Conservation (phyloP, 2,329 filamentous ascomycete species). For the Hymenoscyphus albidus region DNA sequence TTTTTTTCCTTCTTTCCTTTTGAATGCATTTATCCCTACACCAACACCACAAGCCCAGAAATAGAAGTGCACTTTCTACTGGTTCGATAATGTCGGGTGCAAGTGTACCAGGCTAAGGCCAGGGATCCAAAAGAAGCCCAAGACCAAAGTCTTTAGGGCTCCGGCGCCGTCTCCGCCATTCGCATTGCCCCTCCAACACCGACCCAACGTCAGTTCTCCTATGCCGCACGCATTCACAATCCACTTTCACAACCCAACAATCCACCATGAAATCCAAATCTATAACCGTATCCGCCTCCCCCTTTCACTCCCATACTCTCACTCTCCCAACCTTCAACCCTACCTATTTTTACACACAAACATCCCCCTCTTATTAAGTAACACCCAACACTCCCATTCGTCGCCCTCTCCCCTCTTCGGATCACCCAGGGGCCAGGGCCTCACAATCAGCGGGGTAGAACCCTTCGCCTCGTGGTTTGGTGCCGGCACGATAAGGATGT, state of each 20-base stretch:
- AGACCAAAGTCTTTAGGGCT: not conserved
- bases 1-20: not conserved
- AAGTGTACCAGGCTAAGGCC: not conserved
- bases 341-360: not conserved
- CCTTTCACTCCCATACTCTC: no score
- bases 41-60: not conserved
- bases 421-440: not conserved
- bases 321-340: not conserved
- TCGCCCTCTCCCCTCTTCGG: not conserved
- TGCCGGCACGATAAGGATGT: not conserved
- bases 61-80: not conserved
- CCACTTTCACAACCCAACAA: not conserved
- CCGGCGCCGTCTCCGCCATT: slow-evolving; percentile 1
- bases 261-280: no score
- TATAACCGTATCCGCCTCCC: no score
- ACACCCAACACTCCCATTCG: slow-evolving; percentile 9
- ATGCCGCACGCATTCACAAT: not conserved
- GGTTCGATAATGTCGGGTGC: not conserved
- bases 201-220: not conserved
- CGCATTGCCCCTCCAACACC: not conserved
- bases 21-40: not conserved
- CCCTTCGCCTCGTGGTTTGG: not conserved
- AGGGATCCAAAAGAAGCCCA: not conserved
- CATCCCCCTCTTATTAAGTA: slow-evolving; percentile 10
- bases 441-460: slow-evolving; percentile 1